Evolutionary conservation across 1,139 yeast species (phyloP).

Genomic region (Nadsonia starkeyi-henricii): DNA sequence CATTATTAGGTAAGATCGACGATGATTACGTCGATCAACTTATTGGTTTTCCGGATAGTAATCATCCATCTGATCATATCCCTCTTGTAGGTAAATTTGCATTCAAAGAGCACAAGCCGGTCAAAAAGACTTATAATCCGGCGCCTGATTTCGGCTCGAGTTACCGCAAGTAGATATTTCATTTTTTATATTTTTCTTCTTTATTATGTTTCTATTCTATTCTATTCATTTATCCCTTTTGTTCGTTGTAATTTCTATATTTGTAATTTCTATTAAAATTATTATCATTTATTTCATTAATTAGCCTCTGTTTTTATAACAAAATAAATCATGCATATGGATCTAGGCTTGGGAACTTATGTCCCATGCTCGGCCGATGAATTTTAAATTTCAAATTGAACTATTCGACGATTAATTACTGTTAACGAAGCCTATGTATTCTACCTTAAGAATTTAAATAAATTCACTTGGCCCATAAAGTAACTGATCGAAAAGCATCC

Average conservation of each 20-base stretch:
- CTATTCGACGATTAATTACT: too few species aligned
- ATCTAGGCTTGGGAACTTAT: too few species aligned
- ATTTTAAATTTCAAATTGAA: too few species aligned
- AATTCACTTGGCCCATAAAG: too few species aligned
- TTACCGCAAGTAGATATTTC: background rate
- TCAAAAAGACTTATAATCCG: background rate
- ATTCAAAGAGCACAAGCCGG: slow-evolving; percentile 38
- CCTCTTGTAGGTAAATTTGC: slow-evolving; percentile 70
- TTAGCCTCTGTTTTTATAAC: too few species aligned
- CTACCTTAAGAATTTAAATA: too few species aligned
- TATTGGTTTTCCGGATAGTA: slow-evolving; percentile 88
- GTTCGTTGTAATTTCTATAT: background rate
- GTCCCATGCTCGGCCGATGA: too few species aligned
- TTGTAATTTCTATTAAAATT: background rate
- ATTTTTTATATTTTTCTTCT: background rate
- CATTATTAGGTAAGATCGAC: slow-evolving; percentile 76
- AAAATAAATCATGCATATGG: too few species aligned
- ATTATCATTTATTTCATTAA: background rate
- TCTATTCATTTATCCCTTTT: background rate
- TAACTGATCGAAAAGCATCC: too few species aligned
- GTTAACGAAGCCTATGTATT: too few species aligned
- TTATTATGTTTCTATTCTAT: background rate
- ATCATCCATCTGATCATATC: slow-evolving; percentile 89
- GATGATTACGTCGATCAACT: slow-evolving; percentile 57
- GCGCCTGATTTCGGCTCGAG: background rate